Evolutionary conservation across 371 early-diverging fungal genomes (phyloP).

Genomic region (Cladochytrium tenue): DNA sequence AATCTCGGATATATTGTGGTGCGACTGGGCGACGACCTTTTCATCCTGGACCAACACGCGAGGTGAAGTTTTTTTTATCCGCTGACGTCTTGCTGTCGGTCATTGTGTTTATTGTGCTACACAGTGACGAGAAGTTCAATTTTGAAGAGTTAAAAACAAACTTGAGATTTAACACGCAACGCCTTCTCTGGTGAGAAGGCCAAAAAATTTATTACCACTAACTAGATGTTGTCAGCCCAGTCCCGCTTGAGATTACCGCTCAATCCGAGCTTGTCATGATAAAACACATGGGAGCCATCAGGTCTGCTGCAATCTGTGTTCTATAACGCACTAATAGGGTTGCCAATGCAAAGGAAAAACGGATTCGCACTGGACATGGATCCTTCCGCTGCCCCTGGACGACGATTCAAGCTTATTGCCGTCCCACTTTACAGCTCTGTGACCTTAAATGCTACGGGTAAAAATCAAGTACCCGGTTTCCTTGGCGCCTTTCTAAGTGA

Average conservation of each 20-base stretch:
- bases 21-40: constrained; percentile 68
- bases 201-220: background rate
- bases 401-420: constrained; percentile 64
- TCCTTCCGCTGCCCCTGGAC: constrained; percentile 57
- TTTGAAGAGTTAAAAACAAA: constrained; percentile 71
- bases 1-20: constrained; percentile 97
- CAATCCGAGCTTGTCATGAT: constrained; percentile 79
- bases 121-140: constrained; percentile 94
- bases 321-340: too few species aligned
- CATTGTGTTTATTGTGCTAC: background rate
- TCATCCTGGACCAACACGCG: constrained; percentile 98
- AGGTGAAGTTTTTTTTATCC: constrained; percentile 29
- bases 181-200: constrained; percentile 46
- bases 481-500: too few species aligned
- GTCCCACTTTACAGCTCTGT: constrained; percentile 29
- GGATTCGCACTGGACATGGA: constrained; percentile 76
- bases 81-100: background rate
- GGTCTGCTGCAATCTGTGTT: constrained; percentile 28
- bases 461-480: too few species aligned
- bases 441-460: constrained; percentile 29
- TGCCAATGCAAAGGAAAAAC: constrained; percentile 61
- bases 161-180: constrained; percentile 59
- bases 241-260: constrained; percentile 68
- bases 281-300: constrained; percentile 70
- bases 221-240: constrained; percentile 44